Conservation (phyloP, 1,284 basidiomycete genomes). For the Tetrapyrgos nigripes region DNA sequence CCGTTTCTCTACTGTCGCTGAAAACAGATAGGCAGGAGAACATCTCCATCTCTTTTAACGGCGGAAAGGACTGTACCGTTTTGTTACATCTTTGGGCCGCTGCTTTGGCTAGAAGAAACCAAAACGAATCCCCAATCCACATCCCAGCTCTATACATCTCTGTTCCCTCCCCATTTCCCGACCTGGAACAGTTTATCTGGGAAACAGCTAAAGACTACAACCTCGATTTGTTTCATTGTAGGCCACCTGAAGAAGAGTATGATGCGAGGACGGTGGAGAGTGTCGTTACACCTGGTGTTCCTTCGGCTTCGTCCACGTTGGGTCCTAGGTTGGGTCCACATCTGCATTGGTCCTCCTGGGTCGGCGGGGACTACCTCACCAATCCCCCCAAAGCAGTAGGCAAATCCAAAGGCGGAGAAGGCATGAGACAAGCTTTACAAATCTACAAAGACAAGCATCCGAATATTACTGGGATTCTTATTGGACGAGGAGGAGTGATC, state of each 20-base stretch:
- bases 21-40: slow-evolving; percentile 56
- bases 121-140: slow-evolving; percentile 44
- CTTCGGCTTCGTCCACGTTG: too few species aligned
- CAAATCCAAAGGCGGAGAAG: slow-evolving; percentile 68
- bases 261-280: slow-evolving; percentile 54
- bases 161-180: slow-evolving; percentile 85
- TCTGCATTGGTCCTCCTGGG: too few species aligned
- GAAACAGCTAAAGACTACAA: slow-evolving; percentile 72
- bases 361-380: slow-evolving; percentile 24
- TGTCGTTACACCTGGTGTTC: slow-evolving; percentile 46
- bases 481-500: slow-evolving; percentile 92
- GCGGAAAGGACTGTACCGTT: slow-evolving; percentile 99
- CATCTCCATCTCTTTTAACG: slow-evolving; percentile 93
- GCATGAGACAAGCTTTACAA: slow-evolving; percentile 85
- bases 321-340: too few species aligned
- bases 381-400: slow-evolving; percentile 46
- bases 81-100: slow-evolving; percentile 90
- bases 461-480: slow-evolving; percentile 80
- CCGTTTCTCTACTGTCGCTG: slow-evolving; percentile 2
- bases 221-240: slow-evolving; percentile 78
- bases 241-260: slow-evolving; percentile 40
- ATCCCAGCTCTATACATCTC: slow-evolving; percentile 91
- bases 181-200: slow-evolving; percentile 86
- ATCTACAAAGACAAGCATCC: slow-evolving; percentile 75
- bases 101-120: slow-evolving; percentile 57